Base-by-base conservation (phyloP, 441 rosid genomes). In the Syzygium syzygioides region DNA sequence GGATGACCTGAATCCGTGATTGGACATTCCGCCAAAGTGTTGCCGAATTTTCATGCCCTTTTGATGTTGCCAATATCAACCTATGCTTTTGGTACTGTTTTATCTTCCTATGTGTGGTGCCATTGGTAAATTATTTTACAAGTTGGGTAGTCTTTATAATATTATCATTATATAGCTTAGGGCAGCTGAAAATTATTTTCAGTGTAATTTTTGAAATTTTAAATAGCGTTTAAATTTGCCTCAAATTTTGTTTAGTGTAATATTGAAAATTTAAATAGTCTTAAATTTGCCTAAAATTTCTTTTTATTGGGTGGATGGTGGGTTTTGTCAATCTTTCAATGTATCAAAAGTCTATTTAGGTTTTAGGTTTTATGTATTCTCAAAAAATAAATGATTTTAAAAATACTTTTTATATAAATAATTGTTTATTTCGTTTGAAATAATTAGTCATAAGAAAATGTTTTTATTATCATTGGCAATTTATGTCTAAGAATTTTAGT, bases 1-100 rank as follows among this genome's bases (percentile, higher is more conserved):
- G 94, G 92, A 56, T 92, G 68, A 87, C 10, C 28, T 23, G 52
- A 76, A 76, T 76, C 83, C 17, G 28, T 76, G 83, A 76, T 7
- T 6, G 9, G 20, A 23, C 14, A 37, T 37, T 76, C 52, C 23
- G 6, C 52, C 0, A 23, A 34, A 12, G n/a, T 41, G 28, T 76
- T 2, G 83, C 83, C 4, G 41, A 20, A 37, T 37, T 28, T 71
- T 37, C 19, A 4, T 20, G 3, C 25, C 28, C 7, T 71, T 5
- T 71, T 37, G 9, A 37, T 41, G 28, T 71, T 5, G 83, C 12
- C n/a, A 25, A 76, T 7, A 41, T 76, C n/a, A 76, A n/a, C 17
- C 9, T 76, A 41, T 76, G 83, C 52, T 41, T 25, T 12, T 23
- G 83, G n/a, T 23, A 76, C n/a, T 37, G 15, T 60, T 28, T 60